Percentiles rank a stretch among this genome's conserved stretches.
Conservation (phyloP, 1,284 basidiomycete species). For the Sporisorium reilianum region DNA sequence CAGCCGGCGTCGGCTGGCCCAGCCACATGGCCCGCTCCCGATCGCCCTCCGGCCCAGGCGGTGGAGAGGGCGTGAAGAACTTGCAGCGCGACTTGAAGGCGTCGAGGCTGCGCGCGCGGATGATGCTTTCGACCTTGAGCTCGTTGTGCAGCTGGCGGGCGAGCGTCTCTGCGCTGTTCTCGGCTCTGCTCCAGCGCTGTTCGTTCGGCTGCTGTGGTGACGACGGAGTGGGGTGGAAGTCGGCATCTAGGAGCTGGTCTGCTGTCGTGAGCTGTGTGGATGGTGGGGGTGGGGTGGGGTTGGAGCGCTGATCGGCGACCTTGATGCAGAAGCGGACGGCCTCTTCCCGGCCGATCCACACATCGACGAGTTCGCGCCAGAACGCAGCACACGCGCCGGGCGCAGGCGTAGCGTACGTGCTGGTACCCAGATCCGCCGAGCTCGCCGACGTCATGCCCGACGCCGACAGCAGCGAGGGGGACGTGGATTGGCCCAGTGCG, state of each 20-base stretch:
- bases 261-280: neutral
- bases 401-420: constrained; percentile 52
- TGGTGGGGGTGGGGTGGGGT: neutral
- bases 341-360: constrained; percentile 63
- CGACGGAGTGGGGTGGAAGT: constrained; percentile 37
- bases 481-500: constrained; percentile 47
- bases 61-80: constrained; percentile 43
- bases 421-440: constrained; percentile 52
- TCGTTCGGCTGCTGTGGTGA: neutral
- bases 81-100: constrained; percentile 61
- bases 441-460: constrained; percentile 26
- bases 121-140: constrained; percentile 59
- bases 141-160: constrained; percentile 62
- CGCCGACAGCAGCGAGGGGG: constrained; percentile 54
- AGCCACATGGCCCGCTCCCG: constrained; percentile 57
- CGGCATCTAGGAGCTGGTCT: constrained; percentile 48
- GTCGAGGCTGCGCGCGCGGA: constrained; percentile 57
- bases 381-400: constrained; percentile 51
- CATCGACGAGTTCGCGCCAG: constrained; percentile 58
- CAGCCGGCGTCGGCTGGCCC: constrained; percentile 33
- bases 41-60: constrained; percentile 27
- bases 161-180: constrained; percentile 22
- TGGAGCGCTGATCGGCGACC: constrained; percentile 31
- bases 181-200: constrained; percentile 33
- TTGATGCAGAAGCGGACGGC: constrained; percentile 58